A percentile compares a stretch with the other conserved stretches of the same genome.
These are phyloP conservation scores for Claviceps capensis DNA, from an alignment of 2,329 filamentous ascomycete genomes.

Conservation along the genomic window DNA sequence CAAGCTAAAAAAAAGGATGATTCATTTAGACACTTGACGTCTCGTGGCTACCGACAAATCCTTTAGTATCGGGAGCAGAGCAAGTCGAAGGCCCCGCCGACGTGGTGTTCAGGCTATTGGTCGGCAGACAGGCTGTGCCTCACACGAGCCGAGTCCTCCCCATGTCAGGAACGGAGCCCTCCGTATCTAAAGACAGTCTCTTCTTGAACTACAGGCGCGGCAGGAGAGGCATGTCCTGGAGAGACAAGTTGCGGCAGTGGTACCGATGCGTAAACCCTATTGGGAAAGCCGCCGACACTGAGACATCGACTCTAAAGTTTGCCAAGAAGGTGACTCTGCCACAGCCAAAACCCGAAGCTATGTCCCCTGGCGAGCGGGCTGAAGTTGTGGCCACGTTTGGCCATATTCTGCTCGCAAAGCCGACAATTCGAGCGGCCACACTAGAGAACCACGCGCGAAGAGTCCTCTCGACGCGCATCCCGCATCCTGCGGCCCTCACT, in stretches of 20 bases:
- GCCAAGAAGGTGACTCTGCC: neutral
- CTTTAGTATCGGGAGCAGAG: constrained; percentile 1
- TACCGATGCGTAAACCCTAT: constrained; percentile 14
- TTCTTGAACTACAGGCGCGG: constrained; percentile 18
- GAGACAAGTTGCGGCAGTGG: constrained; percentile 20
- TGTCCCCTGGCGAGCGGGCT: neutral
- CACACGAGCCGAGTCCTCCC: constrained; percentile 9
- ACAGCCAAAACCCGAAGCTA: neutral
- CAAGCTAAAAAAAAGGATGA: neutral
- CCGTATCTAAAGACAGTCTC: constrained; percentile 2
- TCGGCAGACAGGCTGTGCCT: constrained; percentile 11
- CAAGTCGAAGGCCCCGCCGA: constrained; percentile 28
- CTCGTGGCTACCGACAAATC: constrained; percentile 26
- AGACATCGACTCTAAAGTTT: neutral
- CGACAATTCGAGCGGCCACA: constrained; percentile 4
- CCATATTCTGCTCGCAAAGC: constrained; percentile 29
- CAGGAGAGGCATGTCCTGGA: constrained; percentile 20
- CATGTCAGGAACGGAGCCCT: constrained; percentile 6
- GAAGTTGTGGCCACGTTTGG: constrained; percentile 33
- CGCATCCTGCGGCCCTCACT: constrained; percentile 32
- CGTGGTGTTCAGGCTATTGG: constrained; percentile 31
- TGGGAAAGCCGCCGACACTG: neutral
- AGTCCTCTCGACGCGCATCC: constrained; percentile 30
- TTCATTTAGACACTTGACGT: constrained; percentile 19
- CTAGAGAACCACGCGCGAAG: constrained; percentile 11